Evolutionary conservation across 495 filamentous ascomycete genomes (phyloP).

Genomic region (Durotheca rogersii): DNA sequence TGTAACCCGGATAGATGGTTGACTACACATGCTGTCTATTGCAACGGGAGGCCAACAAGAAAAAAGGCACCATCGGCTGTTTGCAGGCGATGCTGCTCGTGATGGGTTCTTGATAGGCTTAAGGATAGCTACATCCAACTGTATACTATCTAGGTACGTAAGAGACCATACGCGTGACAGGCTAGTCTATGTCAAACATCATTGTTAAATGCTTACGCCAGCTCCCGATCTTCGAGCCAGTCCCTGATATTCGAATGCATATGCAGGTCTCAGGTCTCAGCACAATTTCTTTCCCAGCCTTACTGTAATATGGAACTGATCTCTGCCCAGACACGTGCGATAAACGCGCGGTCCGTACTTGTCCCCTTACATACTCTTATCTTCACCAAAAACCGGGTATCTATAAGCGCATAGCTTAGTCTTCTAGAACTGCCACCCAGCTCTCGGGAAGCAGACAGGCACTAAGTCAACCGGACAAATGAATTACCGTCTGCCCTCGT

Average conservation of each 20-base stretch:
- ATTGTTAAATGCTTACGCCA: conserved; percentile 4
- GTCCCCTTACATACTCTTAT: too few species aligned
- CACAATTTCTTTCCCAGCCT: too few species aligned
- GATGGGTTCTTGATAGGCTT: conserved; percentile 13
- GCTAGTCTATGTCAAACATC: conserved; percentile 10
- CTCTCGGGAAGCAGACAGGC: too few species aligned
- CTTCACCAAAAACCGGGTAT: too few species aligned
- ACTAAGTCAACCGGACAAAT: too few species aligned
- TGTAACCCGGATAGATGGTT: not conserved
- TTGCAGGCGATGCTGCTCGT: conserved; percentile 6
- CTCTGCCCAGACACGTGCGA: not conserved
- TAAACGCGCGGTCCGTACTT: too few species aligned
- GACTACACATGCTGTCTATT: not conserved
- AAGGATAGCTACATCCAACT: conserved; percentile 9
- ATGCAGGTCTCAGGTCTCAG: not conserved
- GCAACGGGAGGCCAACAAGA: conserved; percentile 1
- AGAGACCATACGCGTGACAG: conserved; percentile 14
- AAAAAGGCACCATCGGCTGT: conserved; percentile 8
- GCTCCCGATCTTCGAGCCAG: not conserved
- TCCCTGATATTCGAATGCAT: not conserved
- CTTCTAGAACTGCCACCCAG: too few species aligned
- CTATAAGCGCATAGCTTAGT: too few species aligned
- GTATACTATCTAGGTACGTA: conserved; percentile 1
- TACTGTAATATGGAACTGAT: too few species aligned
- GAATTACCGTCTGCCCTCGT: too few species aligned